These are phyloP conservation scores for Dendrothele bispora DNA, from an alignment of 768 basidiomycete genomes.

Conservation along the genomic window DNA sequence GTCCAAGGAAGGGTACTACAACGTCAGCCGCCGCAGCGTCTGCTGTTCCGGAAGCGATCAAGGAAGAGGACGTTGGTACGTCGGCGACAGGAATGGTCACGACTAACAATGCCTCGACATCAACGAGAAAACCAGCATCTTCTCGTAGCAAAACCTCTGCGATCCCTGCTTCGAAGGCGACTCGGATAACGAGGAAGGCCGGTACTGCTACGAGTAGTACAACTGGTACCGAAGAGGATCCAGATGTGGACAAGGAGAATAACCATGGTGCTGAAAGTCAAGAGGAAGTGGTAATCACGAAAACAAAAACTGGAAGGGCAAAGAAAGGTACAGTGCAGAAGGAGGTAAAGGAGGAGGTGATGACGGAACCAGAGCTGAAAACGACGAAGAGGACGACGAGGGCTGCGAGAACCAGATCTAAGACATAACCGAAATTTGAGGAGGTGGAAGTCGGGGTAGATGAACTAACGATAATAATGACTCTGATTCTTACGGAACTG, in stretches of 20 bases:
- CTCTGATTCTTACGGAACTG: too few relatives aligned
- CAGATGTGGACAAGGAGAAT: slow-evolving; percentile 8
- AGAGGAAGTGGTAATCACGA: slow-evolving; percentile 1
- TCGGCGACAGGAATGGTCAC: too few relatives aligned
- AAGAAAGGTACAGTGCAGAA: slow-evolving; percentile 2
- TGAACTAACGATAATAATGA: too few relatives aligned
- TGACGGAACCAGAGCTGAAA: slow-evolving; percentile 9
- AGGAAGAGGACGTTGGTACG: slow-evolving; percentile 6
- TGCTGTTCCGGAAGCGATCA: slow-evolving; percentile 4
- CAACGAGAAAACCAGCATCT: too few relatives aligned
- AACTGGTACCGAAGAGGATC: not conserved
- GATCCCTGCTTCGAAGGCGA: too few relatives aligned
- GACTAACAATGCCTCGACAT: too few relatives aligned
- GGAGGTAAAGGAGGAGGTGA: slow-evolving; percentile 9
- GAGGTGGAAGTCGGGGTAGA: too few relatives aligned
- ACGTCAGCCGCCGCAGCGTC: too few relatives aligned
- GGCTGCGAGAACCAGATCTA: slow-evolving; percentile 9
- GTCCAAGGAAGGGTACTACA: slow-evolving; percentile 1
- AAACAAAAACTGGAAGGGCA: slow-evolving; percentile 2
- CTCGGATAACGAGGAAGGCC: too few relatives aligned
- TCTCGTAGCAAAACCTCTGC: too few relatives aligned
- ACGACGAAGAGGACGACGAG: slow-evolving; percentile 3
- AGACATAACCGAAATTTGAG: too few relatives aligned
- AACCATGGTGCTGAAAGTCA: not conserved
- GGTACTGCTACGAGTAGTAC: not conserved